Percentiles rank a stretch among this genome's conserved stretches.
These are phyloP conservation scores for Endoconidiophora polonica DNA, from an alignment of 2,329 filamentous ascomycete genomes.

Conservation along the genomic window DNA sequence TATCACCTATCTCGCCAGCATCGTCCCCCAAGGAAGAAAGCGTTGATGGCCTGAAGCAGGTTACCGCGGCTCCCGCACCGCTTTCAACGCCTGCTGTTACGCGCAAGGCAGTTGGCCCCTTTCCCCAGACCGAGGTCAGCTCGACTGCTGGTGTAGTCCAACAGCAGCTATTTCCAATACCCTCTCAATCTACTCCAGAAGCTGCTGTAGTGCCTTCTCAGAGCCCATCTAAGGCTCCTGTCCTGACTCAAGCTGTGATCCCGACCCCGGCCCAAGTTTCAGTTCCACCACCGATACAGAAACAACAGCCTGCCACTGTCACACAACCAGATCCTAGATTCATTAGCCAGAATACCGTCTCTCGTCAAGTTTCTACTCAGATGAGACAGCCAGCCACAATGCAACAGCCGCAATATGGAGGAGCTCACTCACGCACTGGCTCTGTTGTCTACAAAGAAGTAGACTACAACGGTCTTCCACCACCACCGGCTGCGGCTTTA, in stretches of 20 bases:
- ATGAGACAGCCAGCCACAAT: conserved; percentile 2
- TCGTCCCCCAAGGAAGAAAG: conserved; percentile 22
- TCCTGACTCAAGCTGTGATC: neutral
- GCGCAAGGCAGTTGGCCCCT: conserved; percentile 1
- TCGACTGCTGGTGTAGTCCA: too few species aligned
- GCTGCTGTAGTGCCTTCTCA: too few species aligned
- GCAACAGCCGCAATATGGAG: neutral
- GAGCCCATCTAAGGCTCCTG: neutral
- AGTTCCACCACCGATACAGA: too few species aligned
- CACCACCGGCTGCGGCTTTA: conserved; percentile 22
- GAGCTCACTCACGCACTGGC: neutral
- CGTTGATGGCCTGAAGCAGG: conserved; percentile 11
- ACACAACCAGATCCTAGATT: too few species aligned
- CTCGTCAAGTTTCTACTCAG: conserved; percentile 5
- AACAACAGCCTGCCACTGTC: too few species aligned
- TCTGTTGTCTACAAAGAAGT: conserved; percentile 25
- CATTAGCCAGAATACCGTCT: too few species aligned
- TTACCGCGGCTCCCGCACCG: conserved; percentile 6
- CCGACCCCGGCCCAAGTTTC: neutral
- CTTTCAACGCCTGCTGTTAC: neutral
- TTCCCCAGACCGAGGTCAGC: neutral
- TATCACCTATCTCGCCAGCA: conserved; percentile 29
- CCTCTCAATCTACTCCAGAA: too few species aligned
- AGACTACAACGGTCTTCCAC: conserved; percentile 18
- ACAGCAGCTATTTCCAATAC: too few species aligned